Conservation (phyloP, 345 rosid genomes). For the Melaleuca quinquenervia region DNA sequence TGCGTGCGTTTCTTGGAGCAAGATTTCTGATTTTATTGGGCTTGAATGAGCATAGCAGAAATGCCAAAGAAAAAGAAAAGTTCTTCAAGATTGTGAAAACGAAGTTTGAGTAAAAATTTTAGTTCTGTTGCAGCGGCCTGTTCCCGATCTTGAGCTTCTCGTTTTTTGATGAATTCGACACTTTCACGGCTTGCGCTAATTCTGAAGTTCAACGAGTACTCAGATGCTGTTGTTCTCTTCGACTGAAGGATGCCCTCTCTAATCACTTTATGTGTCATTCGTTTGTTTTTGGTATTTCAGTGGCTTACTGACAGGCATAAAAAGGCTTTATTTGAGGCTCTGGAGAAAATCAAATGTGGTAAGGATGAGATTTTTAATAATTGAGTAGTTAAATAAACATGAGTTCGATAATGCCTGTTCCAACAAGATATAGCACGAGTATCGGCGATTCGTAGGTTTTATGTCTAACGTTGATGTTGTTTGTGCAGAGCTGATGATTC, state of each 20-base stretch:
- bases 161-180: neutral
- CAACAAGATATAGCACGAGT: neutral
- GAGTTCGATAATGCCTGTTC: neutral
- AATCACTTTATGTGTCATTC: neutral
- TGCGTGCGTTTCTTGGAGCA: neutral
- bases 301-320: conserved; percentile 68
- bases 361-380: neutral
- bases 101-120: neutral
- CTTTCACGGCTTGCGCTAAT: neutral
- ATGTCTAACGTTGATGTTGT: neutral
- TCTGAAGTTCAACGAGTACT: neutral
- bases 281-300: conserved; percentile 20
- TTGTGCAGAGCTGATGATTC: conserved; percentile 86
- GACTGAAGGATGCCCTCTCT: neutral
- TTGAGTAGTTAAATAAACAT: neutral
- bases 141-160: neutral
- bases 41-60: neutral
- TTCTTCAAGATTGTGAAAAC: neutral
- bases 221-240: neutral
- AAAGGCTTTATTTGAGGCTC: conserved; percentile 72
- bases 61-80: neutral
- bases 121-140: neutral
- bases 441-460: neutral
- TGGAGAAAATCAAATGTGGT: conserved; percentile 89
- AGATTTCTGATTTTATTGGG: neutral